Evolutionary conservation across 192 early-diverging fungal genomes (phyloP), one percentile per base, ranked within the genome.

Genomic region (Chytriomyces confervae): DNA sequence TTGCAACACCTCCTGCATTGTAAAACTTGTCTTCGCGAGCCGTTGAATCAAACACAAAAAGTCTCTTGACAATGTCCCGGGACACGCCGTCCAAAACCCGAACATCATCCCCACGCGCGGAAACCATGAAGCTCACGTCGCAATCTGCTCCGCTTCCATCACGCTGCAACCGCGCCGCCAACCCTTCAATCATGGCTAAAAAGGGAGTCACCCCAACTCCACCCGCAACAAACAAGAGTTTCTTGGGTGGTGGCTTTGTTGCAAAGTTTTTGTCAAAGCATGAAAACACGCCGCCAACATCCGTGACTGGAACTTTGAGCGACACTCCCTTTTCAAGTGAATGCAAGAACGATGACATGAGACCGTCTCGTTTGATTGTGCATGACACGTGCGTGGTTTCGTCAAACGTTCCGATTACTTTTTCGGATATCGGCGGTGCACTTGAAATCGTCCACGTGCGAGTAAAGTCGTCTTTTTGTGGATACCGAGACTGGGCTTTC

Each of bases 121-220:
- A 47, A 24, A 70, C 50, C 20, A 70, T 18, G n/a, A 70, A 13
- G 3, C 7, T 11, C 11, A 53, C 27, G 11, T 70, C 50, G 20
- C 13, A 20, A 57, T 20, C 53, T 13, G 13, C 53, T 20, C 5
- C 53, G 20, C 3, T n/a, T 57, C 53, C 53, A 57, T 20, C 20
- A 13, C 53, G 53, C 36, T 36, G 36, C 36, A 36, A 2, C 36
- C 36, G 36, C 36, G 36, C 36, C 5, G 16, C 53, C 53, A 57
- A 57, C 53, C 3, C 53, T 20, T 57, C 53, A 13, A 57, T 3
- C 53, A 57, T 57, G 36, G 80, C 68, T 44, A 81, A 24, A 43
- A 81, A 62, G 53, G 80, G 80, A 6, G 80, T 81, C 7, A 81
- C 53, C 0, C 80, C 80, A 29, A 81, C 61, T 50, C 80, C 80